Conservation (phyloP, 495 filamentous ascomycete species). For the Tuber umbilicatum region DNA sequence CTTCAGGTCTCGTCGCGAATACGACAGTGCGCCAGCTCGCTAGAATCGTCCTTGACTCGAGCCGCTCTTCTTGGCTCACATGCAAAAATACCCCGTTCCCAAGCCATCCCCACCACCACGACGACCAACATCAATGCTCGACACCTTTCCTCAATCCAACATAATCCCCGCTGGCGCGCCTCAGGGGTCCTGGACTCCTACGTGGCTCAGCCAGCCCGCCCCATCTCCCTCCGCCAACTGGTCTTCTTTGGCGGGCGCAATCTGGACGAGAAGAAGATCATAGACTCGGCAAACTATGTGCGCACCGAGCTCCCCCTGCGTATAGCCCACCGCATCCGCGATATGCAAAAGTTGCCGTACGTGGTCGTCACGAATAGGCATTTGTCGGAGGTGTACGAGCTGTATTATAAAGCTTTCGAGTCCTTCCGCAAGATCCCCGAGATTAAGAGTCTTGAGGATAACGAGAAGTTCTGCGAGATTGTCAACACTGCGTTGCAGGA, state of each 20-base stretch:
- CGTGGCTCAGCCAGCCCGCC: conserved; percentile 40
- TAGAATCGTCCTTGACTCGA: conserved; percentile 17
- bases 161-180: conserved; percentile 35
- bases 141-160: conserved; percentile 20
- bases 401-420: conserved; percentile 95
- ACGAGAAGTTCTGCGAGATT: conserved; percentile 77
- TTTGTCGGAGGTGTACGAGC: conserved; percentile 87
- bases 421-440: conserved; percentile 74
- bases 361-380: conserved; percentile 93
- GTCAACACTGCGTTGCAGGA: conserved; percentile 73
- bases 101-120: not conserved
- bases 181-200: conserved; percentile 40
- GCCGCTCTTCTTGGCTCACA: not conserved
- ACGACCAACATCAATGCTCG: conserved; percentile 3
- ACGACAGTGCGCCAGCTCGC: conserved; percentile 27
- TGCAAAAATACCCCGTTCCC: not conserved
- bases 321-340: conserved; percentile 78
- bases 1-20: conserved; percentile 29
- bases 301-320: conserved; percentile 89
- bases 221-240: conserved; percentile 48
- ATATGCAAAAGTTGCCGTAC: conserved; percentile 95
- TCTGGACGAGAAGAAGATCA: conserved; percentile 77
- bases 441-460: conserved; percentile 79
- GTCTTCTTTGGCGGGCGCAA: conserved; percentile 85
- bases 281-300: conserved; percentile 95